phyloP scores from a whole-genome alignment of 352 stramenopile genomes.

The Phytophthora citricola region DNA sequence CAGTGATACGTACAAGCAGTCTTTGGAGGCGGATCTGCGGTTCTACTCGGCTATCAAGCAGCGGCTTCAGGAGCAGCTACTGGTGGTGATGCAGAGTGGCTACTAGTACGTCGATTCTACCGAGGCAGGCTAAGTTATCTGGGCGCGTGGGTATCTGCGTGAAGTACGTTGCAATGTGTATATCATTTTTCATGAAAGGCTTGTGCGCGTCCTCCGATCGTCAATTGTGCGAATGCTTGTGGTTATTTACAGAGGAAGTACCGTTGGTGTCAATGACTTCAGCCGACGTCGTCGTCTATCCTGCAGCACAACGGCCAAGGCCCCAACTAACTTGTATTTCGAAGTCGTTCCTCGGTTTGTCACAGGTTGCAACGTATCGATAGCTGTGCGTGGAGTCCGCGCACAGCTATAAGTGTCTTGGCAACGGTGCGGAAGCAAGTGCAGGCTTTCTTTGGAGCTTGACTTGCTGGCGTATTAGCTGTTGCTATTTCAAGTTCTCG shows the following conservation, averaged over 20 bases:
- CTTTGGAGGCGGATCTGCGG: conserved; percentile 63
- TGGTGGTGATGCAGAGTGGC: conserved; percentile 73
- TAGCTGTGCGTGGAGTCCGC: not conserved
- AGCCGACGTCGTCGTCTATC: not conserved
- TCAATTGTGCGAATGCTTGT: too few relatives aligned
- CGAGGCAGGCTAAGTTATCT: conserved; percentile 35
- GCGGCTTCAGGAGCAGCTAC: conserved; percentile 69
- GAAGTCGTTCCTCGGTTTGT: not conserved
- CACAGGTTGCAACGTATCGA: not conserved
- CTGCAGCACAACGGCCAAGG: not conserved
- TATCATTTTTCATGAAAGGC: conserved; percentile 8
- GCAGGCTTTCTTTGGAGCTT: conserved; percentile 12
- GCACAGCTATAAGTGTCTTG: not conserved
- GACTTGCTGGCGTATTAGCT: not conserved
- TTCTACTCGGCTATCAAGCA: conserved; percentile 84
- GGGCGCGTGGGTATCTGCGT: not conserved
- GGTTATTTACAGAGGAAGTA: not conserved
- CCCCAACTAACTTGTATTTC: conserved; percentile 3
- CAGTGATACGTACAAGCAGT: conserved; percentile 63
- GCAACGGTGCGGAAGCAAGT: conserved; percentile 13
- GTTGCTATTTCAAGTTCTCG: conserved; percentile 28
- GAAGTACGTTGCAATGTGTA: conserved; percentile 21
- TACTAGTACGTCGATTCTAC: conserved; percentile 41
- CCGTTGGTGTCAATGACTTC: not conserved
- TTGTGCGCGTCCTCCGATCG: conserved; percentile 1